A percentile compares a stretch with the other conserved stretches of the same genome.
Evolutionary conservation across 2,329 filamentous ascomycete species (phyloP).

Genomic region (Chrysoporthe puriensis): DNA sequence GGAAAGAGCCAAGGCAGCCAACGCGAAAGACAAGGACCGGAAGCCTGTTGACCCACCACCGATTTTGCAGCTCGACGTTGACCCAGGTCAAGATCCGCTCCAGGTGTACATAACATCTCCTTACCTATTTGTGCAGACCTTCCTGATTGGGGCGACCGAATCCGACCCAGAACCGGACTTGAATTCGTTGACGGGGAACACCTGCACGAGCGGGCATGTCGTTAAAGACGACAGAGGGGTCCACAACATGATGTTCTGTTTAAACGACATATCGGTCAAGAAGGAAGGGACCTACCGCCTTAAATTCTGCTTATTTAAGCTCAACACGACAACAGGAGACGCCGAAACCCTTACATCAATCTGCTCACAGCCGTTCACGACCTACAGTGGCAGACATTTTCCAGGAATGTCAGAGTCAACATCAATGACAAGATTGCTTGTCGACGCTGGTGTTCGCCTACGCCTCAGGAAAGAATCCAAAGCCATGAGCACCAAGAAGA

Average conservation of each 20-base stretch:
- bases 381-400: constrained; percentile 69
- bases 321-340: constrained; percentile 40
- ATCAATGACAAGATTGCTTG: constrained; percentile 78
- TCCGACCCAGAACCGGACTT: constrained; percentile 28
- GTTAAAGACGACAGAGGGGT: constrained; percentile 41
- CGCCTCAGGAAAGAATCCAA: constrained; percentile 82
- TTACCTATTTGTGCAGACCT: constrained; percentile 38
- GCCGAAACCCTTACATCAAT: constrained; percentile 40
- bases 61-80: constrained; percentile 71
- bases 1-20: constrained; percentile 29
- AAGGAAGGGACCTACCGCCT: constrained; percentile 73
- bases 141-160: constrained; percentile 22
- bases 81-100: constrained; percentile 48
- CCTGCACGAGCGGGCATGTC: constrained; percentile 51
- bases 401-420: constrained; percentile 83
- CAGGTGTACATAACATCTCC: constrained; percentile 57
- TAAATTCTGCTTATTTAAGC: constrained; percentile 78
- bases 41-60: constrained; percentile 90
- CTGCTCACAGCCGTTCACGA: constrained; percentile 70
- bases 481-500: constrained; percentile 54
- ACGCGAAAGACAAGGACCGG: constrained; percentile 57
- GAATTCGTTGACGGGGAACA: constrained; percentile 29
- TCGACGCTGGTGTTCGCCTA: constrained; percentile 83
- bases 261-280: constrained; percentile 77
- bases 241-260: constrained; percentile 30